These are phyloP conservation scores for Starmerella stellata DNA, from an alignment of 805 yeast species.

Conservation along the genomic window DNA sequence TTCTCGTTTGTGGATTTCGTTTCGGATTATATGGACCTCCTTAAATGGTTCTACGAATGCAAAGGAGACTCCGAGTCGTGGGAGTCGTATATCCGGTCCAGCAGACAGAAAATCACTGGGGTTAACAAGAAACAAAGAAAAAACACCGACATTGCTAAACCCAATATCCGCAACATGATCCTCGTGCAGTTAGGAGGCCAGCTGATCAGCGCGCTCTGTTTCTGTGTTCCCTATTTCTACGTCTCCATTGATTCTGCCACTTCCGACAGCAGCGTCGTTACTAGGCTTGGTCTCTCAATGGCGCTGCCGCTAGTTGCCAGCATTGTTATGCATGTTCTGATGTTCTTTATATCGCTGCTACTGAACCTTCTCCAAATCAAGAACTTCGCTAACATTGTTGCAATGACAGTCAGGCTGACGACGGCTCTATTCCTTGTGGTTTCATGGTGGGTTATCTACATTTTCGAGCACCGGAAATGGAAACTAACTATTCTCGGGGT, in stretches of 20 bases:
- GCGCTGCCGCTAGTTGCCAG: conserved; percentile 15
- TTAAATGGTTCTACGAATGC: conserved; percentile 50
- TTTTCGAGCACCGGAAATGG: conserved; percentile 50
- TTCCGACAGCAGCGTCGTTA: conserved; percentile 25
- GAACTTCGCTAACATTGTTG: conserved; percentile 21
- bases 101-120: conserved; percentile 70
- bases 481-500: conserved; percentile 43
- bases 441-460: conserved; percentile 46
- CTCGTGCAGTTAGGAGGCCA: conserved; percentile 54
- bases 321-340: conserved; percentile 13
- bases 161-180: conserved; percentile 50
- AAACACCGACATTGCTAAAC: conserved; percentile 37
- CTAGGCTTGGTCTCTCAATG: conserved; percentile 32
- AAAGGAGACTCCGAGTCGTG: conserved; percentile 46
- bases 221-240: conserved; percentile 36
- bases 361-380: background rate
- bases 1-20: conserved; percentile 77
- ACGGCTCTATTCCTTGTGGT: conserved; percentile 37
- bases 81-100: conserved; percentile 42
- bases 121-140: conserved; percentile 33
- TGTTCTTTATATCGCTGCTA: conserved; percentile 14
- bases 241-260: conserved; percentile 2
- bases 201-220: conserved; percentile 36
- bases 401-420: conserved; percentile 37
- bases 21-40: conserved; percentile 69